Conservation (phyloP, 768 basidiomycete species). For the Mycena kentingensis region DNA sequence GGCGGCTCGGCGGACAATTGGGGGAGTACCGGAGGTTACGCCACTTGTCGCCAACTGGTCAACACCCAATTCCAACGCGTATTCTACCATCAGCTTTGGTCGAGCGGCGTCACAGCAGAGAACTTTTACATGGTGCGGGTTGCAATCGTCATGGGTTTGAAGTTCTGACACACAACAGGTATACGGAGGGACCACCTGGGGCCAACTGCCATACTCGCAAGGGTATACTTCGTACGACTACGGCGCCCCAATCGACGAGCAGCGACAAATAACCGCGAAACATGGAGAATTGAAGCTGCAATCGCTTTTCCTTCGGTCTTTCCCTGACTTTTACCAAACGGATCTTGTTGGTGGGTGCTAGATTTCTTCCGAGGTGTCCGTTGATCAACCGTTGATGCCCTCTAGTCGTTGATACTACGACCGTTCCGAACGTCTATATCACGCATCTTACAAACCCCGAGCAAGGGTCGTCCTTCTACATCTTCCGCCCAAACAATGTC, state of each 20-base stretch:
- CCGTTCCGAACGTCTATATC: conserved; percentile 36
- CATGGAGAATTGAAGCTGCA: conserved; percentile 59
- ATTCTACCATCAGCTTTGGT: conserved; percentile 59
- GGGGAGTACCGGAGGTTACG: conserved; percentile 44
- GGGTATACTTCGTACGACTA: conserved; percentile 56
- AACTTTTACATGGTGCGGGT: conserved; percentile 68
- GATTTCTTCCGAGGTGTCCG: conserved; percentile 31
- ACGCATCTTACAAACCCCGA: conserved; percentile 54
- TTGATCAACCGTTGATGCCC: conserved; percentile 25
- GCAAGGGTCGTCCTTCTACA: conserved; percentile 49
- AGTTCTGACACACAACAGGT: too few species aligned
- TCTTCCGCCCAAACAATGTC: conserved; percentile 53
- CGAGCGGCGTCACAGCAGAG: conserved; percentile 57
- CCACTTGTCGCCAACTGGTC: conserved; percentile 48
- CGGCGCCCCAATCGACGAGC: conserved; percentile 53
- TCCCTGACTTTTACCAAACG: conserved; percentile 58
- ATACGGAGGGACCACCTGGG: conserved; percentile 31
- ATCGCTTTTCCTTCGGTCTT: conserved; percentile 57
- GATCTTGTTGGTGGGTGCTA: conserved; percentile 45
- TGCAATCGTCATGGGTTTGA: too few species aligned
- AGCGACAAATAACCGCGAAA: conserved; percentile 51
- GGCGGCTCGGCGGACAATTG: conserved; percentile 60
- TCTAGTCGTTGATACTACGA: conserved; percentile 22
- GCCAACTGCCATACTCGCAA: conserved; percentile 11
- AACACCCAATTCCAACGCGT: conserved; percentile 55